phyloP scores from a whole-genome alignment of 2,329 filamentous ascomycete species.

The Ophiostoma ips region DNA sequence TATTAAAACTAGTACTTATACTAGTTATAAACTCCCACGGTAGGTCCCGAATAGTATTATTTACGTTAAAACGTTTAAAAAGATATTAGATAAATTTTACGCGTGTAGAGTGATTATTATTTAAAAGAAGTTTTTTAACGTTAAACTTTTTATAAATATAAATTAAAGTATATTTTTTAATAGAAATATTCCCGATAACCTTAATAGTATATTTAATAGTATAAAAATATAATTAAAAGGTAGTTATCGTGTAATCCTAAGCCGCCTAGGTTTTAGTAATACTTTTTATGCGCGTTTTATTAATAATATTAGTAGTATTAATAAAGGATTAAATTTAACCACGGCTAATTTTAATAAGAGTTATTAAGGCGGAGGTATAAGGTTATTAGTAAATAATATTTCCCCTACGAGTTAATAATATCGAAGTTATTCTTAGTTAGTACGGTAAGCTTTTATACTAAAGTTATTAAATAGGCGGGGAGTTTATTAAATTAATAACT shows the following conservation, averaged over 20 bases:
- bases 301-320: not conserved
- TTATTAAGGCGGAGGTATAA: not conserved
- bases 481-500: too few relatives aligned
- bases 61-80: too few relatives aligned
- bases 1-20: too few relatives aligned
- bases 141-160: not conserved
- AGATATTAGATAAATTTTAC: not conserved
- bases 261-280: not conserved
- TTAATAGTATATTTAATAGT: not conserved
- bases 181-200: not conserved
- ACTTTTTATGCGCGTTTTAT: not conserved
- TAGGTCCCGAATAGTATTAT: too few relatives aligned
- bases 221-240: not conserved
- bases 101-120: conserved; percentile 1
- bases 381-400: too few relatives aligned
- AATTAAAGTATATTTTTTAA: not conserved
- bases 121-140: not conserved
- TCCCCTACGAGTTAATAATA: too few relatives aligned
- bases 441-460: too few relatives aligned
- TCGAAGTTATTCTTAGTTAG: too few relatives aligned
- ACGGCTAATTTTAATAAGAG: not conserved
- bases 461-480: too few relatives aligned
- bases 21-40: too few relatives aligned
- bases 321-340: not conserved
- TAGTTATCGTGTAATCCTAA: not conserved